A percentile compares a stretch with the other conserved stretches of the same genome.
These are phyloP conservation scores for Dactylellina drechsleri DNA, from an alignment of 2,329 filamentous ascomycete species.

Conservation along the genomic window DNA sequence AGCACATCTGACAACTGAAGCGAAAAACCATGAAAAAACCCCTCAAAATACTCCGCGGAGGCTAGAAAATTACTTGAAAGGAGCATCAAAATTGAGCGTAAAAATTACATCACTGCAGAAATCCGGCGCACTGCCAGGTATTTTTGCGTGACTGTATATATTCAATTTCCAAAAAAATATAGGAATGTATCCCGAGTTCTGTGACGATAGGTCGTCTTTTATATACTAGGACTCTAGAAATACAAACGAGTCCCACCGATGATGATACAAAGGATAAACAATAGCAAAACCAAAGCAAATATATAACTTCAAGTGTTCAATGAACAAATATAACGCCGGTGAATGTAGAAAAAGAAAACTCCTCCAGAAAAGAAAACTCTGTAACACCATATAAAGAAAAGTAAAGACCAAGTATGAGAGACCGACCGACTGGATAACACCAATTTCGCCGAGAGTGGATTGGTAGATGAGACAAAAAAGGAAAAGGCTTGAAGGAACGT, in stretches of 20 bases:
- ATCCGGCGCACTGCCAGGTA: no score
- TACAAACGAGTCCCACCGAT: neutral
- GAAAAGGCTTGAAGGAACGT: neutral
- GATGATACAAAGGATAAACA: slow-evolving; percentile 26
- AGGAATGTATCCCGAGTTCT: no score
- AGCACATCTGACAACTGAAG: no score
- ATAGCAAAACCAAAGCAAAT: slow-evolving; percentile 1
- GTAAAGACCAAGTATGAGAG: slow-evolving; percentile 6
- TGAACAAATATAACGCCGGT: slow-evolving; percentile 24
- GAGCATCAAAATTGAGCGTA: no score
- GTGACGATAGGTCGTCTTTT: no score
- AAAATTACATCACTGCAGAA: no score
- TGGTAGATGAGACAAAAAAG: neutral
- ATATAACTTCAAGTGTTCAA: neutral
- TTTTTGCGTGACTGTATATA: no score
- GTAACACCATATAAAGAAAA: slow-evolving; percentile 11
- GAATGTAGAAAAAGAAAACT: slow-evolving; percentile 10
- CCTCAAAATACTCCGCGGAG: no score
- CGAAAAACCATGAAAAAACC: no score
- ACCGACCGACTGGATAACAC: slow-evolving; percentile 23
- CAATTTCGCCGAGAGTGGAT: slow-evolving; percentile 39
- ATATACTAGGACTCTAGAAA: neutral
- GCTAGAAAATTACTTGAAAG: no score
- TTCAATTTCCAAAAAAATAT: no score
- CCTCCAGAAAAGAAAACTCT: neutral